Evolutionary conservation across 257 asterid genomes (phyloP).

Genomic region (Ophiorrhiza pumila): DNA sequence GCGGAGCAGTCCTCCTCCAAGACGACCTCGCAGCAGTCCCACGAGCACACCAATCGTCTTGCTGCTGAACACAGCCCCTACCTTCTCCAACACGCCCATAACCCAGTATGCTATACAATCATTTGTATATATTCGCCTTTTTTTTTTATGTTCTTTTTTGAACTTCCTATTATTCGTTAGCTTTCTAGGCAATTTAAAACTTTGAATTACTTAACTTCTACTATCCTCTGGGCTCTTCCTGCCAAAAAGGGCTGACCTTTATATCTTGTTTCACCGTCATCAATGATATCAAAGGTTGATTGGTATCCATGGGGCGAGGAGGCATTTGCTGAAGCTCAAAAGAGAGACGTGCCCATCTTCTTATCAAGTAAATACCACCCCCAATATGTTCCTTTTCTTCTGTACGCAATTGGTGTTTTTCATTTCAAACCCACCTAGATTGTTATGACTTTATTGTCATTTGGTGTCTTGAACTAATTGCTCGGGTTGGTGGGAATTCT

Average conservation of each 20-base stretch:
- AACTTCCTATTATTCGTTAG: background rate
- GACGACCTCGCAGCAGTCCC: constrained; percentile 41
- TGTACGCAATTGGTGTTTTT: background rate
- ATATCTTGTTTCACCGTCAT: background rate
- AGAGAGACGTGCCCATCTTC: constrained; percentile 81
- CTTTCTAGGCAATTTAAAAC: background rate
- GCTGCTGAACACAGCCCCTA: constrained; percentile 91
- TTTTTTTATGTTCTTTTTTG: background rate
- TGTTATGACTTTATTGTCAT: background rate
- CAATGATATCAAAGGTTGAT: constrained; percentile 47
- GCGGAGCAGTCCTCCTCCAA: constrained; percentile 39
- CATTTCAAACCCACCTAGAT: background rate
- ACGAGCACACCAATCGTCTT: constrained; percentile 65
- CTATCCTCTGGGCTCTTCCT: background rate
- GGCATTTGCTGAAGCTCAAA: constrained; percentile 88
- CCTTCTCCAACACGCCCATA: constrained; percentile 94
- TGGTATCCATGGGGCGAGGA: constrained; percentile 99
- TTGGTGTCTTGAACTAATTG: constrained; percentile 8
- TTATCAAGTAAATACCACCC: constrained; percentile 53
- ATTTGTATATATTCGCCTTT: too few relatives aligned
- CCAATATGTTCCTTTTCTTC: background rate
- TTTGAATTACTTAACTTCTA: background rate
- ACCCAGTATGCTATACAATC: constrained; percentile 47
- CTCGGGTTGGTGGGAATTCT: background rate
- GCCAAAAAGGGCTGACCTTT: background rate